phyloP scores from a whole-genome alignment of 805 yeast species.

The Ogataea pignaliae region DNA sequence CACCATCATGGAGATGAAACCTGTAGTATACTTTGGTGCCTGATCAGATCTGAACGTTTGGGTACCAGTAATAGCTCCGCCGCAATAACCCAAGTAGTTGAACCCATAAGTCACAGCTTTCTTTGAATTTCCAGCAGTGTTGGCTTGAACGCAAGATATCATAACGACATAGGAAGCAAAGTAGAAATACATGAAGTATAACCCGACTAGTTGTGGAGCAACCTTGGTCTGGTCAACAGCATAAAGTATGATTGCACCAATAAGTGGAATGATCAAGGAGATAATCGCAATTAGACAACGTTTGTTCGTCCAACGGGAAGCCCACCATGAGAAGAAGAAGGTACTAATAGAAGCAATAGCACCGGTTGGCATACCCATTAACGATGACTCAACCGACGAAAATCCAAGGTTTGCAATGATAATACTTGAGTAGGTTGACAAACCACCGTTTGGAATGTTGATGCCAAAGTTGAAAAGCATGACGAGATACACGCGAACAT shows the following conservation, averaged over 20 bases:
- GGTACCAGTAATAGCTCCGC: slow-evolving; percentile 70
- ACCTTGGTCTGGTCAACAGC: slow-evolving; percentile 23
- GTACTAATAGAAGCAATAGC: slow-evolving; percentile 8
- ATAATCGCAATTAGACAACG: slow-evolving; percentile 24
- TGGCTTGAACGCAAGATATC: slow-evolving; percentile 36
- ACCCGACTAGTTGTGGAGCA: slow-evolving; percentile 19
- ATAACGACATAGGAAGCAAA: slow-evolving; percentile 26
- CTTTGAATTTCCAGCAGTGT: slow-evolving; percentile 75
- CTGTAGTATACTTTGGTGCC: slow-evolving; percentile 57
- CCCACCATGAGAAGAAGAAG: slow-evolving; percentile 8
- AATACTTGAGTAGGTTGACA: slow-evolving; percentile 42
- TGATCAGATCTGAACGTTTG: slow-evolving; percentile 56
- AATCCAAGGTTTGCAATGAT: slow-evolving; percentile 31
- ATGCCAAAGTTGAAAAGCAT: slow-evolving; percentile 41
- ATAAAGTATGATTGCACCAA: slow-evolving; percentile 29
- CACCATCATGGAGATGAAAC: slow-evolving; percentile 42
- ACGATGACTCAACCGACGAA: slow-evolving; percentile 26
- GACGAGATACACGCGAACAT: slow-evolving; percentile 46
- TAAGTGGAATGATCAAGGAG: slow-evolving; percentile 24
- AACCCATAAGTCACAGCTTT: slow-evolving; percentile 56
- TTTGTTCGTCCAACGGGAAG: neutral
- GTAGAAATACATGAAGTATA: slow-evolving; percentile 24
- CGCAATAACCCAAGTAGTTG: slow-evolving; percentile 59
- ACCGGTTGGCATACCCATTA: slow-evolving; percentile 34
- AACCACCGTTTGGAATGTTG: slow-evolving; percentile 57